phyloP scores from a whole-genome alignment of 2,329 filamentous ascomycete species.

The Xylariaceae sp. region DNA sequence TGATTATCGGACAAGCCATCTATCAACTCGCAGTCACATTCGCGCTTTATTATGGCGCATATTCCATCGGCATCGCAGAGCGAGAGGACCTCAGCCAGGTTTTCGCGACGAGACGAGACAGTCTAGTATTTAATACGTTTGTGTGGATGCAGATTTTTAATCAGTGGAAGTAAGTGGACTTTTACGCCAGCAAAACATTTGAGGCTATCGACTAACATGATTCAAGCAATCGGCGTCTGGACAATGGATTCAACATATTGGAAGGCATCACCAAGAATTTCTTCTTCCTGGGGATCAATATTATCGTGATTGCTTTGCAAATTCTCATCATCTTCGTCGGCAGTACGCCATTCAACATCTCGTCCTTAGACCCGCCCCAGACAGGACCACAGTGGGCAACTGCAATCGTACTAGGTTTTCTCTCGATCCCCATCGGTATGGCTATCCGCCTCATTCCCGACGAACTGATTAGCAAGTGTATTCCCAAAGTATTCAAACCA shows the following conservation, averaged over 20 bases:
- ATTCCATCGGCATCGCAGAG: slow-evolving; percentile 50
- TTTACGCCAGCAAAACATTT: slow-evolving; percentile 3
- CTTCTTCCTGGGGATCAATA: slow-evolving; percentile 84
- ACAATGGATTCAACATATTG: slow-evolving; percentile 94
- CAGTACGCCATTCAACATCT: slow-evolving; percentile 73
- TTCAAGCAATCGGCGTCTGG: slow-evolving; percentile 75
- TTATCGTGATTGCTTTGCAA: slow-evolving; percentile 84
- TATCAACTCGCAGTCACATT: slow-evolving; percentile 82
- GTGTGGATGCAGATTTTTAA: slow-evolving; percentile 99
- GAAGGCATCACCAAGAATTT: slow-evolving; percentile 80
- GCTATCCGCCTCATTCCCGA: slow-evolving; percentile 82
- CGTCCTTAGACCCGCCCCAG: slow-evolving; percentile 46
- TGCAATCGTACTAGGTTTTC: slow-evolving; percentile 73
- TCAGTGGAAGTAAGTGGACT: slow-evolving; percentile 73
- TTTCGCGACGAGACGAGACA: slow-evolving; percentile 54
- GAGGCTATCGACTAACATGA: slow-evolving; percentile 23
- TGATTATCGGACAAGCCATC: slow-evolving; percentile 90
- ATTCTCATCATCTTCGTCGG: slow-evolving; percentile 87
- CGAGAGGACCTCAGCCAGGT: slow-evolving; percentile 21
- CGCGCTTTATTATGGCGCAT: slow-evolving; percentile 73
- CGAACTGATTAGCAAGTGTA: slow-evolving; percentile 50
- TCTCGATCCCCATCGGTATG: slow-evolving; percentile 83
- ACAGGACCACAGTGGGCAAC: slow-evolving; percentile 79
- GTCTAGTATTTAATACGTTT: slow-evolving; percentile 94
- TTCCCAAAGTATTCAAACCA: slow-evolving; percentile 52